Evolutionary conservation across 2,329 filamentous ascomycete genomes (phyloP).

Genomic region (Colletotrichum siamense): DNA sequence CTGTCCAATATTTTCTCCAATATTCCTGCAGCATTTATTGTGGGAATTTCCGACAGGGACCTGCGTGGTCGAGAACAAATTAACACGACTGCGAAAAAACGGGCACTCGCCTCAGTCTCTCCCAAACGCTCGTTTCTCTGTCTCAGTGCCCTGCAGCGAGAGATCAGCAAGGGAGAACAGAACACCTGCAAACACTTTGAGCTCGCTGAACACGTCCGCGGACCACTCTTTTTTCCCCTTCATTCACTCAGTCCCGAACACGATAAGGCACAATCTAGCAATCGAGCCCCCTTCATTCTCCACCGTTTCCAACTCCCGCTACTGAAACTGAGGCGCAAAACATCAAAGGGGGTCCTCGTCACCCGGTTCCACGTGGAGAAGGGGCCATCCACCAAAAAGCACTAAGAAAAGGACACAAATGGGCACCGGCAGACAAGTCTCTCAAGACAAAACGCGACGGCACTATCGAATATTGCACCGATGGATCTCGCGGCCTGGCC

Average conservation of each 20-base stretch:
- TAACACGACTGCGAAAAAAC: not conserved
- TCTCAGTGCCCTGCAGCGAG: conserved; percentile 6
- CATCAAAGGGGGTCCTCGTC: not conserved
- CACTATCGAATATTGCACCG: not conserved
- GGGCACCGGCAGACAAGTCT: not conserved
- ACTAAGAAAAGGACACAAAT: not conserved
- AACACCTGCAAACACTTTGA: conserved; percentile 9
- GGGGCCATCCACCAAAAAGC: not conserved
- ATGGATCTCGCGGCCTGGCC: not conserved
- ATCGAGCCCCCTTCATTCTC: not conserved
- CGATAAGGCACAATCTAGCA: not conserved
- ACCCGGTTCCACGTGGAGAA: conserved; percentile 1
- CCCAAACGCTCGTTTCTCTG: conserved; percentile 6
- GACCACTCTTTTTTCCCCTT: not conserved
- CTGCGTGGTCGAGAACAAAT: not conserved
- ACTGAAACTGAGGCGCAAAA: conserved; percentile 17
- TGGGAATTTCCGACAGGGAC: not conserved
- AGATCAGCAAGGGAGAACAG: not conserved
- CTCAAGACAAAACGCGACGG: not conserved
- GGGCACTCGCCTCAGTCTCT: not conserved
- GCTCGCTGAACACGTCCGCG: not conserved
- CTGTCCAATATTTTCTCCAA: not conserved
- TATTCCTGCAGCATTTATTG: conserved; percentile 5
- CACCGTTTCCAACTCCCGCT: not conserved
- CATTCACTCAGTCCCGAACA: not conserved